Base-by-base conservation (phyloP, 805 yeast genomes). In the Yarrowia osloensis region DNA sequence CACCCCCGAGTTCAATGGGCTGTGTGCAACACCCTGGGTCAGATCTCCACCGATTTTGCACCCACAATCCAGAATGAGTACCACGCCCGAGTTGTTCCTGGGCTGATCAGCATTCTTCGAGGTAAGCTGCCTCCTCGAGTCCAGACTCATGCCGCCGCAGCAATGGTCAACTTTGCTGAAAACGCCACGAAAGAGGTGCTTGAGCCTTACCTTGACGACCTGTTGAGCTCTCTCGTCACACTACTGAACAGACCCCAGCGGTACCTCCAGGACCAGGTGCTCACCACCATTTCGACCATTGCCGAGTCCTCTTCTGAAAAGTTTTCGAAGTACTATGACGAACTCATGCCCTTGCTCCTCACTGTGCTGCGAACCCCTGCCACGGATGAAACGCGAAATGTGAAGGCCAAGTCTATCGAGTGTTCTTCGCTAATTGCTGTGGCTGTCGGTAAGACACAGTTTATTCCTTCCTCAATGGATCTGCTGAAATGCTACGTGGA, bases 111-210 rank as follows among this genome's bases (percentile, higher is more conserved):
- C 13, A 91, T 85, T 81, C 83, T 95, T 65, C 86, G 88, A 2
- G 81, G 83, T 69, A 84, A 84, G 70, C 86, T 91, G 59, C 74
- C 77, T 4, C 94, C 96, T 63, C 83, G 98, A 74, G 99, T 95
- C 26, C 98, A 94, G 79, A 91, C 97, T 0, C 99, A 95, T 75
- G 98, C 98, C 19, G 98, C 99, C 49, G 99, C 99, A 65, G 99
- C 99, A 0, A 81, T 94, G 73, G 98, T 95, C 54, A 95, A 95
- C 76, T 95, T 95, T 76, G 86, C 94, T 46, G 99, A 95, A 78
- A 91, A 89, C 70, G 97, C 98, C 1, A 80, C 90, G 6, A 89
- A 91, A 74, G 96, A 90, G 69, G 85, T 88, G 12, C 80, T 95
- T 72, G 97, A 92, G 74, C 98, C 98, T n/a, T 93, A 89, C 73